Evolutionary conservation across 176 grass and related monocot species (phyloP).

Genomic region (Raddia distichophylla): DNA sequence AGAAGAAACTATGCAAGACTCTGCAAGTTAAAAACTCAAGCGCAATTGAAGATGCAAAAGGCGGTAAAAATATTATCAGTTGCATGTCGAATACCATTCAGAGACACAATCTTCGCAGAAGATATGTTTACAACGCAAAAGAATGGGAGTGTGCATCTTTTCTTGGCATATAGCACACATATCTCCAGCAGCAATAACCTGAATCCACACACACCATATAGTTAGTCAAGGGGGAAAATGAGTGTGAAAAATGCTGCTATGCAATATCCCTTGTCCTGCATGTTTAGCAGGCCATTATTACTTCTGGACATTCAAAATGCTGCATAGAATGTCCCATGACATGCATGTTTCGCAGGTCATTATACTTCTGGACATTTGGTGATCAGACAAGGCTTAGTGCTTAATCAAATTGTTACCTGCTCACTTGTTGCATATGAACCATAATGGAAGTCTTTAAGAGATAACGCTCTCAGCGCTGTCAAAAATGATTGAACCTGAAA

Average conservation of each 20-base stretch:
- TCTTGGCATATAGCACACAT: slow-evolving; percentile 96
- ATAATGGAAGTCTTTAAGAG: slow-evolving; percentile 88
- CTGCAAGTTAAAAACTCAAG: neutral
- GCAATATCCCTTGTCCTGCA: neutral
- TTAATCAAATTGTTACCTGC: slow-evolving; percentile 61
- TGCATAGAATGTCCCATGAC: neutral
- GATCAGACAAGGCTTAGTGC: neutral
- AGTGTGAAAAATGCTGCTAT: slow-evolving; percentile 5
- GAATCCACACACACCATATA: neutral
- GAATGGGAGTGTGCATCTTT: slow-evolving; percentile 84
- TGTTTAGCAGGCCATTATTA: slow-evolving; percentile 13
- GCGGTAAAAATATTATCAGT: neutral
- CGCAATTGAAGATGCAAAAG: neutral
- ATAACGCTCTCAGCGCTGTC: slow-evolving; percentile 81
- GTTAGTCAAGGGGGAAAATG: slow-evolving; percentile 20
- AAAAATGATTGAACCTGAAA: slow-evolving; percentile 96
- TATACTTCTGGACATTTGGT: neutral
- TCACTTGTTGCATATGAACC: slow-evolving; percentile 87
- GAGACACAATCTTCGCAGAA: slow-evolving; percentile 92
- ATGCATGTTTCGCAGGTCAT: slow-evolving; percentile 14
- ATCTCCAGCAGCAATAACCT: slow-evolving; percentile 75
- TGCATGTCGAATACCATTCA: slow-evolving; percentile 63
- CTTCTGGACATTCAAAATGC: neutral
- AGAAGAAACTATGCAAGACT: neutral
- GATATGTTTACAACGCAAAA: slow-evolving; percentile 85